Base-by-base conservation (phyloP, 805 yeast species). In the Suhomyces prunicola region DNA sequence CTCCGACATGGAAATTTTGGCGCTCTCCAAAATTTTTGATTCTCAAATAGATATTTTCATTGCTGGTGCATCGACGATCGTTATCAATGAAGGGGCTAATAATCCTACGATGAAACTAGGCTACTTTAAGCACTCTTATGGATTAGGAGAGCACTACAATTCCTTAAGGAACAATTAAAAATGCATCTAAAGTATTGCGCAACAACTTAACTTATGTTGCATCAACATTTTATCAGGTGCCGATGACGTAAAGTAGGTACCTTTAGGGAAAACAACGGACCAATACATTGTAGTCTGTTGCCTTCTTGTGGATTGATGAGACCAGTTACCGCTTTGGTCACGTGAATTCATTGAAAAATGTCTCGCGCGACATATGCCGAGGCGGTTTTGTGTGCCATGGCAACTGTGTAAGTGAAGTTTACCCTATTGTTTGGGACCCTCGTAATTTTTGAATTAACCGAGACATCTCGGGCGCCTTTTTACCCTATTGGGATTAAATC, bases 111-210 rank as follows among this genome's bases (percentile, higher is more conserved):
- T 93, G 60, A 82, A 82, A 57, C 64, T 93, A 53, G 96, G 90
- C 0, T 93, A 85, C 65, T 93, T 89, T 68, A 87, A 86, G 67
- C 94, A 91, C 65, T 81, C 84, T 13, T 93, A 83, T 67, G 94
- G 97, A 0, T 78, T 93, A 23, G 99, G 99, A 26, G 98, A 92
- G 71, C 99, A 93, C 72, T 93, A 93, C 70, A 93, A 93, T 66
- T 90, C 97, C 27, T 63, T 74, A 36, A 59, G 73, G 36, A 66
- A 64, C 46, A 36, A 51, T 33, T 35, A 42, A 24, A 40, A 13
- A 15, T 39, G 23, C 15, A 39, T 17, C 6, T 10, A 5, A 15
- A 39, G 13, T n/a, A 7, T 33, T 13, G 17, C n/a, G 8, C 15
- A 33, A 33, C 17, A n/a, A n/a, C 17, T 33, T 33, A 33, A 33